Base-by-base conservation (phyloP, 805 yeast genomes). In the Lipomyces japonicus region DNA sequence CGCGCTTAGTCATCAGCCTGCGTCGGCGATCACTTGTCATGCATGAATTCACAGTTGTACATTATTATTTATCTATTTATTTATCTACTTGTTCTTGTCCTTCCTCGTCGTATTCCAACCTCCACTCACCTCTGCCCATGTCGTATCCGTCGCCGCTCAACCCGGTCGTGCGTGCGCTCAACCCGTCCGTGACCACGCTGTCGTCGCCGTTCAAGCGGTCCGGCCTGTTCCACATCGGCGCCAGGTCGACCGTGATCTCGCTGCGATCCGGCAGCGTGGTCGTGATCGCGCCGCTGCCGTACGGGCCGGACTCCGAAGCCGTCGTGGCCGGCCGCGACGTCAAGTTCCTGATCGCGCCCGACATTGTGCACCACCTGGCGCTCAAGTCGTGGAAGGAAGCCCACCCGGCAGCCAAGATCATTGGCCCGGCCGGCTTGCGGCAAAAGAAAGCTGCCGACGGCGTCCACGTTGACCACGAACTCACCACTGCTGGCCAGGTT, bases 321-420 rank as follows among this genome's bases (percentile, higher is more conserved):
- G 25, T 52, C n/a, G 42, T 53, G 21, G 52, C 37, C 19, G 32
- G 39, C 14, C 41, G 45, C 19, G 24, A 39, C 4, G 66, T 65
- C 42, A 53, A 42, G 39, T 65, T 64, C 55, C 69, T 80, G 35
- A 71, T 84, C 40, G 72, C 84, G 41, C 87, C 88, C 2, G 86
- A 84, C 60, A 61, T 57, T 26, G 84, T 80, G 59, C 89, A 83
- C 61, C 80, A 84, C 1, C 67, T 83, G 78, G 85, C 84, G 3
- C 77, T 82, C 18, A 62, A 66, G 28, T 74, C 77, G 10, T 76
- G 82, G 67, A 75, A 77, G 61, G 69, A 71, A 18, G 65, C 67
- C 48, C 73, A 69, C 62, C 86, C 86, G 2, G 59, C 68, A 2
- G 65, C 79, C 44, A 74, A 75, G 56, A 63, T 83, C 28, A 72